Base-by-base conservation (phyloP, 139 green algal genomes). In the Spirogloea muscicola region DNA sequence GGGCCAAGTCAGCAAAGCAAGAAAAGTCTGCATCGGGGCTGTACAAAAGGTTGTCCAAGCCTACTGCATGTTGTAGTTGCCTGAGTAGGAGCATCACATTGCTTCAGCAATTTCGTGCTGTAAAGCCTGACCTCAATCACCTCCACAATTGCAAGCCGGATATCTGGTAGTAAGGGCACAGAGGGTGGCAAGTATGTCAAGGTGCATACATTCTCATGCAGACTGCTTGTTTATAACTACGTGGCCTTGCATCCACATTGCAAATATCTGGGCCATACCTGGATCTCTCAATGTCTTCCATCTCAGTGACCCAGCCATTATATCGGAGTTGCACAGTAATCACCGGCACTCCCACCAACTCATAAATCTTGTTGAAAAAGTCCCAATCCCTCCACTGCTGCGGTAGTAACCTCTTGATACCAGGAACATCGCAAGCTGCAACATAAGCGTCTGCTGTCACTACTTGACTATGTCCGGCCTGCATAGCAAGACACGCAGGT, bases 281-380 rank as follows among this genome's bases (percentile, higher is more conserved):
- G 21, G 68, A 69, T 3, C 34, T 37, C 21, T 77, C 25, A n/a
- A 59, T 58, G 63, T 91, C 89, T 36, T 90, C 57, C 80, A 97
- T 84, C 82, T 98, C 93, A 0, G 93, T 98, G 21, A 98, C 91
- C 93, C 93, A 98, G 40, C 93, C 93, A 62, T 97, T 82, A 68
- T 97, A 98, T 5, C 92, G 86, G 65, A 97, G 87, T 87, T 97
- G 93, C 58, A 97, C 93, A 2, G 93, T 97, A 74, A 97, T 96
- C 25, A 97, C 93, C 10, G 93, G 89, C 79, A 97, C 93, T n/a
- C 93, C 93, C 49, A 79, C 82, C 40, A 97, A 86, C 72, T 91
- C 86, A 84, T 95, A 92, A 49, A 97, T 92, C 72, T 93, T 89
- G 81, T 96, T 89, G 74, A 98, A 98, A 42, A 67, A 38, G 77